Conservation (phyloP, 2,329 filamentous ascomycete species). For the Ceratocystis papillata region DNA sequence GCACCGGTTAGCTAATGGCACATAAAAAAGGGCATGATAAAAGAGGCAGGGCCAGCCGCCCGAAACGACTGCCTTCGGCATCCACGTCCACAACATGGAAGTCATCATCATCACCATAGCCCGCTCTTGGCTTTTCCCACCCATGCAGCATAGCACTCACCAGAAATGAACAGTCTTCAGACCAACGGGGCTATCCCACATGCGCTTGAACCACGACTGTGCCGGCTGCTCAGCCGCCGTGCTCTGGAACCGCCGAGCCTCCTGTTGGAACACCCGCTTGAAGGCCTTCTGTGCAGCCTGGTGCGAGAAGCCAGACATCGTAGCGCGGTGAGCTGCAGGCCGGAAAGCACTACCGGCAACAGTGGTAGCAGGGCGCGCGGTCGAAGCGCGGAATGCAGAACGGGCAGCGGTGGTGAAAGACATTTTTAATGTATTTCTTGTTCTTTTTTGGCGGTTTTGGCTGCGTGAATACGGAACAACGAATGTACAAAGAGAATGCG, state of each 20-base stretch:
- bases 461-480: background rate
- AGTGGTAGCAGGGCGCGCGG: conserved; percentile 38
- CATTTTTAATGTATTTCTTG: conserved; percentile 28
- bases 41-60: background rate
- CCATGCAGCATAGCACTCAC: conserved; percentile 39
- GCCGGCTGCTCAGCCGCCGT: conserved; percentile 37
- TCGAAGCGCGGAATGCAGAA: conserved; percentile 41
- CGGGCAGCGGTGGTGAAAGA: conserved; percentile 33
- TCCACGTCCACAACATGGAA: background rate
- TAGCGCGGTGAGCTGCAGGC: conserved; percentile 40
- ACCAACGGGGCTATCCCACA: conserved; percentile 74
- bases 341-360: conserved; percentile 33
- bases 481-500: background rate
- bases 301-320: conserved; percentile 36
- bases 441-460: conserved; percentile 27
- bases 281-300: conserved; percentile 47
- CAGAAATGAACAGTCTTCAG: conserved; percentile 97
- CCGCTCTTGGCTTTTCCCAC: too few relatives aligned
- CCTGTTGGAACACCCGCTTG: conserved; percentile 32
- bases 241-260: conserved; percentile 56
- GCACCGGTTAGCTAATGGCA: background rate
- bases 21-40: background rate
- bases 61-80: background rate
- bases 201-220: conserved; percentile 56
- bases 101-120: too few relatives aligned